Base-by-base conservation (phyloP, 805 yeast species). In the Candida jianshihensis region DNA sequence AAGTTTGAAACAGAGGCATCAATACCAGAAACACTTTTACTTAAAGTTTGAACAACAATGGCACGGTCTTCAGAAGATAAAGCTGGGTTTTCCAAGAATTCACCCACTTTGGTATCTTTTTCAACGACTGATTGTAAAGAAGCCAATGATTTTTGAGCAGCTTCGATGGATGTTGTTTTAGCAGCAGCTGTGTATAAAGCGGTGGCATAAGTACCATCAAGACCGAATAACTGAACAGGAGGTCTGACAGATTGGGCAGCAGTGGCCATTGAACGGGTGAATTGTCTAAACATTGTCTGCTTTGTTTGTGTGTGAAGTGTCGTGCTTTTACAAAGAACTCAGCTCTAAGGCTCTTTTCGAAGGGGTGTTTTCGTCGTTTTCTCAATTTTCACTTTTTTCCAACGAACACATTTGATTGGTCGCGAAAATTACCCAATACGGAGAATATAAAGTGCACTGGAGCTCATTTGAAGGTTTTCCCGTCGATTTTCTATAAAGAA, bases 131-230 rank as follows among this genome's bases (percentile, higher is more conserved):
- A 57, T 54, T 68, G 59, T 51, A 92, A 62, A 47, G 74, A 63
- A 48, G 61, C 61, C 54, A 92, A 76, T 29, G 89, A 76, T 55
- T 70, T 69, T 52, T 72, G 71, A 38, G 89, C 80, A 44, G 78
- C 64, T 48, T 80, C 90, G 51, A 88, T 68, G 9, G 86, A 70
- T 25, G 94, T 75, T 51, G 77, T 78, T 71, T 85, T 81, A 49
- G 81, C 81, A 39, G 97, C 81, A 17, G 97, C 97, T 37, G 89
- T 71, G 77, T 80, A 90, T 54, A 92, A 75, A 34, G 98, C 96
- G 40, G 87, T 75, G 51, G 97, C 98, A 65, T 90, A 90, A 47
- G 97, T 88, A 59, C 97, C 98, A 51, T 89, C 97, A 51, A 90
- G 68, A 47, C 97, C 97, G 57, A 75, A 90, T 61, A 90, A 74